Evolutionary conservation across 129 eudicot genomes (phyloP), one percentile per base, ranked within the genome.

Genomic region (Silybum marianum): DNA sequence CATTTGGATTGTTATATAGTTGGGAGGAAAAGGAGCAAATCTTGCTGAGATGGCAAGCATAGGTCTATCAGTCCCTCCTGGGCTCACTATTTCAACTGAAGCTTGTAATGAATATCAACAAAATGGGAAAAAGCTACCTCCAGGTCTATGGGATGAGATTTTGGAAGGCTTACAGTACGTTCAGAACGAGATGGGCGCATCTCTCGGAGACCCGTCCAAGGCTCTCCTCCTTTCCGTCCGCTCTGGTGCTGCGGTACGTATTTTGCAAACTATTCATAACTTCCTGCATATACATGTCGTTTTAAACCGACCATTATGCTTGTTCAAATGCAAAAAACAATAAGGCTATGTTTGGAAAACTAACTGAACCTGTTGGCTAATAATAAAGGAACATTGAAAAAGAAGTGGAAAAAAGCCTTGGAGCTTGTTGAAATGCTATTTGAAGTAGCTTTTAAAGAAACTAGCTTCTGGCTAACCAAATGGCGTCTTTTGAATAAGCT

Each of bases 1-100:
- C 12, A 24, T 30, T 42, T 63, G 65, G 19, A 78, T 67, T 54
- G 71, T 69, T 10, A 18, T 78, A 22, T 86, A 96, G 99, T 88
- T 96, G 86, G 99, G 99, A 83, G 99, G 99, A 72, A 96, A 96
- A 87, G 99, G 99, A 66, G 99, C 99, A 78, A 96, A 96, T 68
- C 91, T 96, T 67, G 99, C 99, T 48, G 99, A 96, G 81, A 96
- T 96, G 99, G 92, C 98, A 22, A 96, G 95, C 87, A 96, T 96
- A 69, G 99, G 99, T 30, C 85, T 96, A 73, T 96, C 99, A 21
- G 99, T 96, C 46, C 99, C 99, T 2, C 98, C 98, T 0, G 98
- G 99, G 63, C 86, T 96, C 73, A 93, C 99, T 22, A 93, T 96
- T 83, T 96, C 99, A 39, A 96, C 99, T 26, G 99, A 96, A 83